A percentile compares a stretch with the other conserved stretches of the same genome.
Evolutionary conservation across 768 basidiomycete genomes (phyloP).

Genomic region (Tulasnella sp.): DNA sequence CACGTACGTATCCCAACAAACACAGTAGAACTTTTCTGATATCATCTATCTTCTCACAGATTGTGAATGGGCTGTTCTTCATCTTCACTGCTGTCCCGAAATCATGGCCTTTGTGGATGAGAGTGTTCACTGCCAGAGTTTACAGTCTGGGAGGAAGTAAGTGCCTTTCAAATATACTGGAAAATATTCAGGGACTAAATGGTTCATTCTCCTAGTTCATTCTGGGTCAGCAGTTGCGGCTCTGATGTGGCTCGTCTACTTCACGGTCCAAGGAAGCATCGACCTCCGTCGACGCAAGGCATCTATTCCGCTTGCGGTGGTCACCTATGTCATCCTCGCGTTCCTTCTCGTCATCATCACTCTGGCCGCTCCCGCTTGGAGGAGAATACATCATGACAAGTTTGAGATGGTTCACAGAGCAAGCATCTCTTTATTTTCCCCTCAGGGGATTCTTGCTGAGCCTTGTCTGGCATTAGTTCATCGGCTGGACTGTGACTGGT

Average conservation of each 20-base stretch:
- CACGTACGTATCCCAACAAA: slow-evolving; percentile 26
- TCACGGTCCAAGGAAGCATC: slow-evolving; percentile 28
- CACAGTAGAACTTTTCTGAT: no score
- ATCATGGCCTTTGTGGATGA: slow-evolving; percentile 20
- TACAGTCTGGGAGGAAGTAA: slow-evolving; percentile 28
- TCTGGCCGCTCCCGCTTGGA: slow-evolving; percentile 52
- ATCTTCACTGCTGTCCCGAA: slow-evolving; percentile 21
- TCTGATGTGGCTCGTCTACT: slow-evolving; percentile 31
- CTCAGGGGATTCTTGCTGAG: no score
- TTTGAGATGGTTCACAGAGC: slow-evolving; percentile 56
- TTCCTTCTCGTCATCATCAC: slow-evolving; percentile 50
- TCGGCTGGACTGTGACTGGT: slow-evolving; percentile 53
- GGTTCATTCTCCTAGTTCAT: slow-evolving; percentile 19
- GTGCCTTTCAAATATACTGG: background rate
- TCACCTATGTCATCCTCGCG: slow-evolving; percentile 42
- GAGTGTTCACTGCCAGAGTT: slow-evolving; percentile 14
- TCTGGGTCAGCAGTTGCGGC: slow-evolving; percentile 30
- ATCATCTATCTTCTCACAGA: background rate
- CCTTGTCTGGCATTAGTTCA: no score
- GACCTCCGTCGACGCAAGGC: slow-evolving; percentile 18
- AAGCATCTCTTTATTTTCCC: no score
- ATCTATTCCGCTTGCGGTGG: slow-evolving; percentile 14
- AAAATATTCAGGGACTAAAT: background rate
- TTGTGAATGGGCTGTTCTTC: slow-evolving; percentile 25
- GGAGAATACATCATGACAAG: slow-evolving; percentile 48